Conservation (phyloP, 352 stramenopile genomes). For the Aphanomyces invadans region DNA sequence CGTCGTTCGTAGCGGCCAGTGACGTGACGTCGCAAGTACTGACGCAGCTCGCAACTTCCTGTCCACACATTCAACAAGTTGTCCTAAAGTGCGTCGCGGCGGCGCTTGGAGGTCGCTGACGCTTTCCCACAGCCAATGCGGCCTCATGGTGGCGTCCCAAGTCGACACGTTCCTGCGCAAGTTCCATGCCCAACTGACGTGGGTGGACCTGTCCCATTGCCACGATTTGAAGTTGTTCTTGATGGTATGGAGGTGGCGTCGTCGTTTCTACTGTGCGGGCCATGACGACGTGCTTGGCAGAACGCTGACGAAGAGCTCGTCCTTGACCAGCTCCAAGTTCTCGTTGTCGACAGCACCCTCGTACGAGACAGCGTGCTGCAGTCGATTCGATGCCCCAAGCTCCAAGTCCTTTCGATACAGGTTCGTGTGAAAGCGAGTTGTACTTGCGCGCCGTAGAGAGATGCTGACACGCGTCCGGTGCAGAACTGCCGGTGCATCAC, state of each 20-base stretch:
- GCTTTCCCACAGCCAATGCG: background rate
- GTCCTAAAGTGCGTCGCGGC: background rate
- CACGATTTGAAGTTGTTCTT: background rate
- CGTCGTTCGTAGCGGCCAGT: background rate
- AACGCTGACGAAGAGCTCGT: background rate
- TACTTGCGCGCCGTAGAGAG: too few species aligned
- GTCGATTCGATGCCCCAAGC: background rate
- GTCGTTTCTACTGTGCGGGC: background rate
- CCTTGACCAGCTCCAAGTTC: background rate
- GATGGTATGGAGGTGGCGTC: background rate
- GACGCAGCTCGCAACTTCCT: background rate
- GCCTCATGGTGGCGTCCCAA: constrained; percentile 2
- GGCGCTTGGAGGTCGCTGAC: background rate
- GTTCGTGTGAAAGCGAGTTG: too few species aligned
- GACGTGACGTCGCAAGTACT: constrained; percentile 2
- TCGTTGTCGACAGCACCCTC: constrained; percentile 1
- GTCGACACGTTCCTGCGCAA: background rate
- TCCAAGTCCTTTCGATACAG: background rate
- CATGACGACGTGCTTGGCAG: too few species aligned
- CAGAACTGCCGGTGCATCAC: constrained; percentile 6
- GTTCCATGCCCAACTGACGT: constrained; percentile 4
- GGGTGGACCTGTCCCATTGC: constrained; percentile 3
- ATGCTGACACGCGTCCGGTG: too few species aligned
- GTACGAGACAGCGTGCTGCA: background rate
- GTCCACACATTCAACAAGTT: constrained; percentile 8